Base-by-base conservation (phyloP, 1,139 yeast species). In the Yamadazyma triangularis region DNA sequence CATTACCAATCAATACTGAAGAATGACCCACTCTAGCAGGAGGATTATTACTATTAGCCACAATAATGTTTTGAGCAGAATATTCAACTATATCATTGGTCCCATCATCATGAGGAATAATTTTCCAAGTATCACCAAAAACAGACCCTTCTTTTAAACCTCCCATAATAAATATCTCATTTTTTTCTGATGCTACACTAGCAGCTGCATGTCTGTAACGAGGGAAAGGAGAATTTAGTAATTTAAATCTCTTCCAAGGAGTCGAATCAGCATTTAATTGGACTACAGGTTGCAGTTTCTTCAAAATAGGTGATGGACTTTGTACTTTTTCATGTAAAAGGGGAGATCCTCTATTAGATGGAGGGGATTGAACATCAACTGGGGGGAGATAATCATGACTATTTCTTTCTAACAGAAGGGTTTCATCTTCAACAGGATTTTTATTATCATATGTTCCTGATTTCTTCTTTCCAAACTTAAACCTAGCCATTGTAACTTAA, bases 11-110 rank as follows among this genome's bases (percentile, higher is more conserved):
- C 22, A 91, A 70, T 14, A 91, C 84, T 3, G 95, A 75, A 2
- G 96, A 87, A 56, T 93, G 99, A 1, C 98, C 97, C 4, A 91
- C 96, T 47, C 98, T 77, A 18, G 98, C 96, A 13, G 95, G 91
- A 2, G 96, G 96, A 16, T 87, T 78, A 38, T 63, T 67, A 40
- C 55, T 56, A 47, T 65, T 67, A 24, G 56, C 60, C 16, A 67
- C 51, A 36, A 81, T 91, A 21, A 91, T 73, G 32, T 77, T 76
- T 35, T 73, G 72, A 4, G 94, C 82, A 9, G 68, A 58, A 42
- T 69, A 73, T 4, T 64, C 61, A 22, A 48, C 51, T 15, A 53
- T 38, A 20, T 51, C 49, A 18, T 51, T 50, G 12, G 44, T 37
- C 10, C 48, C 39, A 20, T 44, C 41, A 7, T 53, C 50, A 13